A percentile compares a stretch with the other conserved stretches of the same genome.
Conservation (phyloP, 179 eudicot species). For the Amaranthus tricolor region DNA sequence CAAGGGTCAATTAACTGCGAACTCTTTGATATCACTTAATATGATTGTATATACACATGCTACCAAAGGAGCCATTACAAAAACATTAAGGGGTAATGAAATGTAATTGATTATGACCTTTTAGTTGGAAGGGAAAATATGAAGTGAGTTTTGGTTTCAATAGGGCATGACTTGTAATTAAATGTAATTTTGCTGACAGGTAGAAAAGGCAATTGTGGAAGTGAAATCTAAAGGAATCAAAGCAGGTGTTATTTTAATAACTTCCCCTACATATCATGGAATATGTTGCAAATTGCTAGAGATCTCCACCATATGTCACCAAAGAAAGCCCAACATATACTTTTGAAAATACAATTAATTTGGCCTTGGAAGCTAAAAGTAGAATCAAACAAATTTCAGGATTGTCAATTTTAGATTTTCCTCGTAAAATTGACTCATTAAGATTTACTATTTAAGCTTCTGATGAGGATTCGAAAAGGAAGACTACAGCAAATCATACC, state of each 20-base stretch:
- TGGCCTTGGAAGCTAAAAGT: constrained; percentile 45
- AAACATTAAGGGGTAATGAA: not conserved
- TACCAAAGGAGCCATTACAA: no score
- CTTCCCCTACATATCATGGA: constrained; percentile 73
- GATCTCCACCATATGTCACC: constrained; percentile 50
- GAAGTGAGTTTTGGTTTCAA: no score
- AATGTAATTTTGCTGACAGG: constrained; percentile 30
- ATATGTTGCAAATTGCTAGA: constrained; percentile 55
- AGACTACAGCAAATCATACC: no score
- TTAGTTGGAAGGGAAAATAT: no score
- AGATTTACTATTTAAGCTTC: constrained; percentile 46
- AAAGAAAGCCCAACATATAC: constrained; percentile 27
- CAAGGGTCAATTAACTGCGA: no score
- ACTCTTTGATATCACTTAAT: no score
- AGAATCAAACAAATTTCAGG: constrained; percentile 38
- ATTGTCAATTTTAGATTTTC: constrained; percentile 37
- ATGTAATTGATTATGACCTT: no score
- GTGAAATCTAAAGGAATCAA: constrained; percentile 42
- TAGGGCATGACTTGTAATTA: no score
- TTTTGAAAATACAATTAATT: constrained; percentile 40
- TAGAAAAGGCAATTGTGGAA: constrained; percentile 53
- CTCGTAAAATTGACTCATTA: constrained; percentile 39
- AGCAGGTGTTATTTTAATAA: constrained; percentile 56
- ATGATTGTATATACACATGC: no score
- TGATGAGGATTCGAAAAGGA: not conserved